Percentiles rank a stretch among this genome's conserved stretches.
These are phyloP conservation scores for Elaphomyces granulatus DNA, from an alignment of 495 filamentous ascomycete genomes.

Conservation along the genomic window DNA sequence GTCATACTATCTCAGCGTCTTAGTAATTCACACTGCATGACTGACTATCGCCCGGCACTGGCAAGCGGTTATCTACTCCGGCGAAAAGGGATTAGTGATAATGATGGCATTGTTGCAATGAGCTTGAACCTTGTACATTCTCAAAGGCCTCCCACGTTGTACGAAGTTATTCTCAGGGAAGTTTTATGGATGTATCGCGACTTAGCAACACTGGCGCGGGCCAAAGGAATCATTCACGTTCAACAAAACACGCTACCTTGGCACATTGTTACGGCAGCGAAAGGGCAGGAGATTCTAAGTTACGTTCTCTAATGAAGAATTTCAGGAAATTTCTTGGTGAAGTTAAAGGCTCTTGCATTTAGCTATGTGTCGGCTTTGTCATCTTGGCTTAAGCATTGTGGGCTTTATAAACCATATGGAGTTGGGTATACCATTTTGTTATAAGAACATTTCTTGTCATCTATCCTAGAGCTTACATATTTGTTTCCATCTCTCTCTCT, in stretches of 20 bases:
- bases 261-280: slow-evolving; percentile 72
- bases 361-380: neutral
- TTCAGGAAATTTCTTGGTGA: neutral
- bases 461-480: too few species aligned
- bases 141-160: slow-evolving; percentile 26
- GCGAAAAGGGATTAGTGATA: slow-evolving; percentile 43
- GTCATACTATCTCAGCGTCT: slow-evolving; percentile 58
- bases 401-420: neutral
- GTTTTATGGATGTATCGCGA: slow-evolving; percentile 60
- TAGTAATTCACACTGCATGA: slow-evolving; percentile 47
- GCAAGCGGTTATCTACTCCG: slow-evolving; percentile 67
- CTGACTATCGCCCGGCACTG: slow-evolving; percentile 48
- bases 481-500: too few species aligned
- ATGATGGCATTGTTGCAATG: slow-evolving; percentile 49
- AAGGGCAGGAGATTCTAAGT: slow-evolving; percentile 38
- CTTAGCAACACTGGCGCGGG: slow-evolving; percentile 57
- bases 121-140: slow-evolving; percentile 52
- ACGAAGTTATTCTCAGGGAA: slow-evolving; percentile 53
- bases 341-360: neutral
- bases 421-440: slow-evolving; percentile 1
- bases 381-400: neutral
- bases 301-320: slow-evolving; percentile 24
- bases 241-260: slow-evolving; percentile 58
- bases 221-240: slow-evolving; percentile 48
- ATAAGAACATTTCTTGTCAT: neutral